Percentiles rank a stretch among this genome's conserved stretches.
These are phyloP conservation scores for Sambucus nigra DNA, from an alignment of 129 eudicot genomes.

Conservation along the genomic window DNA sequence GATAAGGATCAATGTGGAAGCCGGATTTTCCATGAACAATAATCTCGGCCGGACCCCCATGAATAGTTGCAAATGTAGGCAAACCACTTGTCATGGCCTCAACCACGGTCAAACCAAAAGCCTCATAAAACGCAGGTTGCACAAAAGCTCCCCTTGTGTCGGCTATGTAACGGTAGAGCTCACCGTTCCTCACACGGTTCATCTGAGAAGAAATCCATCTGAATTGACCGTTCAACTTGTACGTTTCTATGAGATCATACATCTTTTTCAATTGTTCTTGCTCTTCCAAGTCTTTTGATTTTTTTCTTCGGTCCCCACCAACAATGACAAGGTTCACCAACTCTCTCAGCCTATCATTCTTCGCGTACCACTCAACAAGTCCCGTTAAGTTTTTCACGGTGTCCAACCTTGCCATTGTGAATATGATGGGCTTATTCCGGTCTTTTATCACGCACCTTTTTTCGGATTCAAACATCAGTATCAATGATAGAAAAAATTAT, in stretches of 20 bases:
- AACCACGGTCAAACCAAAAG: constrained; percentile 70
- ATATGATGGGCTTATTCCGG: constrained; percentile 56
- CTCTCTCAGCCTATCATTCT: constrained; percentile 48
- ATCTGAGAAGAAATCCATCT: constrained; percentile 81
- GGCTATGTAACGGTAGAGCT: constrained; percentile 58
- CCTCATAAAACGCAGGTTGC: constrained; percentile 76
- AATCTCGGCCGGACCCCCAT: constrained; percentile 83
- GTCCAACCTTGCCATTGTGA: constrained; percentile 79
- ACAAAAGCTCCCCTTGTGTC: constrained; percentile 70
- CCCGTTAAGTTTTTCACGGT: constrained; percentile 73
- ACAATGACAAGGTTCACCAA: constrained; percentile 68
- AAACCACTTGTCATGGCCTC: constrained; percentile 84
- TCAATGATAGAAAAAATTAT: no score
- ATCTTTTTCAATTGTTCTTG: constrained; percentile 72
- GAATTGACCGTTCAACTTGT: constrained; percentile 62
- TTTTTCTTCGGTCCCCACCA: constrained; percentile 75
- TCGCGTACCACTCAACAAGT: constrained; percentile 69
- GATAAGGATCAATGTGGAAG: constrained; percentile 75
- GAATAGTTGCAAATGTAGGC: constrained; percentile 66
- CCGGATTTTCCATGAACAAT: constrained; percentile 72
- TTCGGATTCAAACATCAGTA: no score
- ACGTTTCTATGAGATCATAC: constrained; percentile 52
- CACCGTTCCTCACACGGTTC: constrained; percentile 73
- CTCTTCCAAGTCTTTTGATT: constrained; percentile 73
- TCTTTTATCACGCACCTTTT: constrained; percentile 73